Percentiles rank a stretch among this genome's conserved stretches.
Evolutionary conservation across 202 grass and related monocot species (phyloP).

Genomic region (Brachypodium distachyon): DNA sequence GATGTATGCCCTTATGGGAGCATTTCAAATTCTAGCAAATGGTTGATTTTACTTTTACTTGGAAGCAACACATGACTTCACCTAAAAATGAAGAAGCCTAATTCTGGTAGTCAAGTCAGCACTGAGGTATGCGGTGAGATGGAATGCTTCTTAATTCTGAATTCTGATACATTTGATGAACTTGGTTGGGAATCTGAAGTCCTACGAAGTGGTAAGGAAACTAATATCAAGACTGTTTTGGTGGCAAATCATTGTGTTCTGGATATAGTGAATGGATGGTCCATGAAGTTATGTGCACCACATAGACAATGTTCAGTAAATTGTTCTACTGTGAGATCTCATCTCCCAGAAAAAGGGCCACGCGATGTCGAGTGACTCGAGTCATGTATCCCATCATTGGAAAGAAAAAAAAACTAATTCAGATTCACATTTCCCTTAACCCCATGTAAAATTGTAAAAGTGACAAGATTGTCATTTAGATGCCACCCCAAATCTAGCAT

Average conservation of each 20-base stretch:
- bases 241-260: conserved; percentile 23
- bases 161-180: neutral
- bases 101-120: neutral
- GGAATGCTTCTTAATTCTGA: neutral
- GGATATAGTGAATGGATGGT: neutral
- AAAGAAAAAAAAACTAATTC: neutral
- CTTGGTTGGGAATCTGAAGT: neutral
- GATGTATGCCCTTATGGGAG: conserved; percentile 15
- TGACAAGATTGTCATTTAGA: neutral
- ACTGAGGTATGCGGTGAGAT: neutral
- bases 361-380: neutral
- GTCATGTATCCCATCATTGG: neutral
- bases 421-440: neutral
- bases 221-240: neutral
- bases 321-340: neutral
- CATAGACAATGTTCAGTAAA: neutral
- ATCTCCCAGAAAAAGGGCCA: neutral
- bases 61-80: neutral
- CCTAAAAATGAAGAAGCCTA: neutral
- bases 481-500: neutral
- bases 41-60: neutral
- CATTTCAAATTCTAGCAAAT: neutral
- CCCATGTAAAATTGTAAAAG: neutral
- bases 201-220: neutral
- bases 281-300: neutral